These are phyloP conservation scores for Flueggea neowawraea DNA, from an alignment of 441 rosid species.

Conservation along the genomic window DNA sequence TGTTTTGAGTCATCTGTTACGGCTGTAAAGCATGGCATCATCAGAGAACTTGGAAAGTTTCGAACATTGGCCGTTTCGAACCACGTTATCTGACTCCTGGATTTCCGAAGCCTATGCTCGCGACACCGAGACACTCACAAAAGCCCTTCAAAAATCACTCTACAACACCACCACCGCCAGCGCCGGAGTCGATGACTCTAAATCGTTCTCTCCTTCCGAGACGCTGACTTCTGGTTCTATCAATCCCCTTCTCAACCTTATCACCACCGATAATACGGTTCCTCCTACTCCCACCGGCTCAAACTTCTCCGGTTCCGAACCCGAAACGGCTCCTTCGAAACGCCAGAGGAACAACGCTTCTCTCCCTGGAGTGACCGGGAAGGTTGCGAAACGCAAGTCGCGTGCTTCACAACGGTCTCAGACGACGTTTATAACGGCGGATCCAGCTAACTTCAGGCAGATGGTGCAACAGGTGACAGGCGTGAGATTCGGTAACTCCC, in stretches of 20 bases:
- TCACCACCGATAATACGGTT: not conserved
- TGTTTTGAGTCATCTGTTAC: too few species aligned
- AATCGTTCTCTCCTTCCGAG: conserved; percentile 1
- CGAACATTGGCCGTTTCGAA: conserved; percentile 43
- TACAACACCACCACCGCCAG: conserved; percentile 9
- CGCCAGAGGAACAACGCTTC: not conserved
- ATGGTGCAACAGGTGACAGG: conserved; percentile 98
- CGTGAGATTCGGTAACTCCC: conserved; percentile 33
- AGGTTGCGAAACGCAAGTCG: conserved; percentile 56
- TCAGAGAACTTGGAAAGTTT: conserved; percentile 47
- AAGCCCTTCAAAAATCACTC: conserved; percentile 62
- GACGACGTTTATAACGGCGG: conserved; percentile 82
- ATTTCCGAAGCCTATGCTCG: conserved; percentile 42
- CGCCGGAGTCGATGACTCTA: conserved; percentile 2
- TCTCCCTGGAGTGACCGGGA: conserved; percentile 20
- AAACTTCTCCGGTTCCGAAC: conserved; percentile 3
- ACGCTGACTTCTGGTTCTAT: conserved; percentile 9
- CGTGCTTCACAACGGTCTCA: conserved; percentile 64
- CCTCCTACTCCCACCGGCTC: not conserved
- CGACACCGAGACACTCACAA: conserved; percentile 53
- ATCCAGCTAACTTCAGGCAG: conserved; percentile 81
- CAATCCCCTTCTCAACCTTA: conserved; percentile 12
- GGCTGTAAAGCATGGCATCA: conserved; percentile 41
- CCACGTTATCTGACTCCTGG: conserved; percentile 56
- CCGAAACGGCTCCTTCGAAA: conserved; percentile 9